Percentiles rank a stretch among this genome's conserved stretches.
phyloP scores from a whole-genome alignment of 805 yeast genomes.

The Pichia exigua region DNA sequence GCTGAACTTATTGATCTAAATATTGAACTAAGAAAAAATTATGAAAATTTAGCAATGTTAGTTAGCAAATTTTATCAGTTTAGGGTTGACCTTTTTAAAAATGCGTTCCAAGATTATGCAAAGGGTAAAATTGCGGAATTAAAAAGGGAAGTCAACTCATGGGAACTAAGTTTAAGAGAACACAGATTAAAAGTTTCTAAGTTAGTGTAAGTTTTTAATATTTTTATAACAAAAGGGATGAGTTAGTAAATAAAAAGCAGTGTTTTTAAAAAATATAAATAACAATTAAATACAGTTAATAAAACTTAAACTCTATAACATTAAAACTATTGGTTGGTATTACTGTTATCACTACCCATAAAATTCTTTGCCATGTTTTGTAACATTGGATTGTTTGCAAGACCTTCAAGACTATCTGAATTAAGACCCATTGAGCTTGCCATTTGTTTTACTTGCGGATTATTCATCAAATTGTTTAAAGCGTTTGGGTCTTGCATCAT shows the following conservation, averaged over 20 bases:
- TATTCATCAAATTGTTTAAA: constrained; percentile 63
- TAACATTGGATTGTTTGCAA: constrained; percentile 78
- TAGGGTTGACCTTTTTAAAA: constrained; percentile 34
- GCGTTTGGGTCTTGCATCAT: constrained; percentile 85
- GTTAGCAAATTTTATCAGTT: constrained; percentile 50
- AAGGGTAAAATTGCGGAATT: constrained; percentile 20
- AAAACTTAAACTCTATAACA: background rate
- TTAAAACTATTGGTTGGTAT: background rate
- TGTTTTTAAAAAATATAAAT: background rate
- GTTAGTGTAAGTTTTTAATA: background rate
- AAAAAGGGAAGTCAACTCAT: constrained; percentile 17
- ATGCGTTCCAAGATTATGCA: constrained; percentile 31
- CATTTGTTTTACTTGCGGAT: constrained; percentile 88
- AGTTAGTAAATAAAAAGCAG: background rate
- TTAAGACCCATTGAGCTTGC: constrained; percentile 71
- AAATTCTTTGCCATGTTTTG: constrained; percentile 64
- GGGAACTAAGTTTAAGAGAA: constrained; percentile 11
- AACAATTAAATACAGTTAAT: background rate
- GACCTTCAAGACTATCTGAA: constrained; percentile 48
- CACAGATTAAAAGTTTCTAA: background rate
- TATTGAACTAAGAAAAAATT: constrained; percentile 40
- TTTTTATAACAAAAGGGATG: background rate
- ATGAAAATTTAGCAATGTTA: constrained; percentile 58
- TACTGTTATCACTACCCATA: constrained; percentile 41
- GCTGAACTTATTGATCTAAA: constrained; percentile 36